A percentile compares a stretch with the other conserved stretches of the same genome.
phyloP scores from a whole-genome alignment of 331 rosid species.

The Ulmus americana region DNA sequence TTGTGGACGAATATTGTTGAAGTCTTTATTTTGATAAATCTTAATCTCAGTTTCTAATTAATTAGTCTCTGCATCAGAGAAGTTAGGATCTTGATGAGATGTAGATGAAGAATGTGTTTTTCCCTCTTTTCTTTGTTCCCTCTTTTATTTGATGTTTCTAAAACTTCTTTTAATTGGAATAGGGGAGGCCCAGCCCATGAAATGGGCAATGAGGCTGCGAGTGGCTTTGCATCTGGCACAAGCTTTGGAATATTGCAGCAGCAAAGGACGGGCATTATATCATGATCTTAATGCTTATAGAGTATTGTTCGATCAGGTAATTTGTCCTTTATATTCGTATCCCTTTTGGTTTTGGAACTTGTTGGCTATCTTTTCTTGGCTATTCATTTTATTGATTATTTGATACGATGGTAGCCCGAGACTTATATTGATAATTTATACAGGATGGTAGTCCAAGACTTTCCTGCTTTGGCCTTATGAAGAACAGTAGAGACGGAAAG shows the following conservation, averaged over 20 bases:
- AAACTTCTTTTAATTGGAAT: slow-evolving; percentile 14
- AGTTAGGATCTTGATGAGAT: not conserved
- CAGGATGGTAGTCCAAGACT: slow-evolving; percentile 82
- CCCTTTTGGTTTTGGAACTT: slow-evolving; percentile 8
- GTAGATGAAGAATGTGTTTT: not conserved
- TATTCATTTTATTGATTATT: slow-evolving; percentile 20
- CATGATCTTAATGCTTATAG: slow-evolving; percentile 97
- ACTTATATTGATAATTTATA: slow-evolving; percentile 12
- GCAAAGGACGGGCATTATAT: slow-evolving; percentile 76
- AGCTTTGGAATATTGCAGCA: slow-evolving; percentile 89
- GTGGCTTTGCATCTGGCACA: slow-evolving; percentile 94
- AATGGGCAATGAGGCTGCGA: slow-evolving; percentile 99
- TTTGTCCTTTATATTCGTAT: not conserved
- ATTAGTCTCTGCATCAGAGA: not conserved
- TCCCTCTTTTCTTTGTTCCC: not conserved
- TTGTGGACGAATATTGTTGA: not conserved
- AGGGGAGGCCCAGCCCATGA: slow-evolving; percentile 98
- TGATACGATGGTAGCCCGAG: slow-evolving; percentile 66
- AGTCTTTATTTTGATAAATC: not conserved
- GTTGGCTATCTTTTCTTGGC: slow-evolving; percentile 11
- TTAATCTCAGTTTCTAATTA: no score
- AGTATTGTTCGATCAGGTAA: slow-evolving; percentile 80
- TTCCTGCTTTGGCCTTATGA: slow-evolving; percentile 91
- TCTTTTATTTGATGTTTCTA: slow-evolving; percentile 1
- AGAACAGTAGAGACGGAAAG: slow-evolving; percentile 90